These are phyloP conservation scores for Agrocybe pediades DNA, from an alignment of 768 basidiomycete genomes.

Conservation along the genomic window DNA sequence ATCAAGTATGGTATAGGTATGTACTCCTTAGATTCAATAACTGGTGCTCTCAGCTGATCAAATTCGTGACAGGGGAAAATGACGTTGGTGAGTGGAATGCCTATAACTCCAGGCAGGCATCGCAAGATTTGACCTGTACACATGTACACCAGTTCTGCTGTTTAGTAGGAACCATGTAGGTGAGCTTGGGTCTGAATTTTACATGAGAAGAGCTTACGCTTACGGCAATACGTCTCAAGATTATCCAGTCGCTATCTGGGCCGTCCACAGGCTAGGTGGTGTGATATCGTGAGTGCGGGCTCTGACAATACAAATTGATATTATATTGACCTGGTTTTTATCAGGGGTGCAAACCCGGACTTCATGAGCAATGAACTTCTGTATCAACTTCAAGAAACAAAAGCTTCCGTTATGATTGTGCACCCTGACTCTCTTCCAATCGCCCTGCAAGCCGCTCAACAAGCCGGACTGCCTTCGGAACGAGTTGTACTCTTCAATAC, in stretches of 20 bases:
- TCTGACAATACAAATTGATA: background rate
- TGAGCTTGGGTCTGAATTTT: constrained; percentile 23
- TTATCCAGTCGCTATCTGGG: constrained; percentile 58
- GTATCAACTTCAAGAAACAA: constrained; percentile 54
- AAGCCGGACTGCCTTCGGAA: constrained; percentile 37
- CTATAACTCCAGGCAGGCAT: too few relatives aligned
- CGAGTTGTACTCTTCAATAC: constrained; percentile 47
- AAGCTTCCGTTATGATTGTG: constrained; percentile 47
- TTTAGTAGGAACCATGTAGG: constrained; percentile 72
- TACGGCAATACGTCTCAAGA: constrained; percentile 31
- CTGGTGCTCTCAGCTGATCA: background rate
- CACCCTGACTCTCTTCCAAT: constrained; percentile 46
- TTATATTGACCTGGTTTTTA: background rate
- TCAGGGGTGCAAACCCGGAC: constrained; percentile 61
- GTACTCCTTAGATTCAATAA: constrained; percentile 7
- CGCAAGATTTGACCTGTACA: too few relatives aligned
- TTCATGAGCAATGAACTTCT: constrained; percentile 54
- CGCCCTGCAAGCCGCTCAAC: constrained; percentile 42
- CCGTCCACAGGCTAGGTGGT: constrained; percentile 56
- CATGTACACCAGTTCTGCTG: constrained; percentile 64
- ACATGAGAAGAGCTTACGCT: background rate
- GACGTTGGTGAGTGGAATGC: constrained; percentile 50
- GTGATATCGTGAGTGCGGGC: constrained; percentile 51
- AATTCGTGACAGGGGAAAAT: constrained; percentile 39
- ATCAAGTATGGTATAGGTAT: constrained; percentile 45